These are phyloP conservation scores for Chlamydomonas asymmetrica DNA, from an alignment of 139 green algal genomes.

Conservation along the genomic window DNA sequence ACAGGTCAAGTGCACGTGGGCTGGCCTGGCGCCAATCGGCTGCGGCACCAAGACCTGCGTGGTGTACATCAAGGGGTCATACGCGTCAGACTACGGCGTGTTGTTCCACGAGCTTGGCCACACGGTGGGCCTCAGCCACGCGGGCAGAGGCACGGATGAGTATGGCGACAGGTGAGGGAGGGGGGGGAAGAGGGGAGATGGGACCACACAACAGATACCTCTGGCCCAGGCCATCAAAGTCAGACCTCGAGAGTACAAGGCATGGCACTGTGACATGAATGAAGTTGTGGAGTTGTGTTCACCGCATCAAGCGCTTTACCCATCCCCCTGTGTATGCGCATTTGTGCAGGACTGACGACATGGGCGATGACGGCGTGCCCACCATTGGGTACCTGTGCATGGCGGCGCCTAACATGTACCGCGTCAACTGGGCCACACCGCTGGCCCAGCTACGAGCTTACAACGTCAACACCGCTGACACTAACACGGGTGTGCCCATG, in stretches of 20 bases:
- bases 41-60: constrained; percentile 5
- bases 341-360: constrained; percentile 10
- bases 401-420: constrained; percentile 3
- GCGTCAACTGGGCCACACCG: constrained; percentile 8
- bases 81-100: neutral
- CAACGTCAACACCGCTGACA: neutral
- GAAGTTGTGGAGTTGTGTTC: too few species aligned
- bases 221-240: too few species aligned
- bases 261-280: neutral
- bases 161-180: neutral
- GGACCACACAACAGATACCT: too few species aligned
- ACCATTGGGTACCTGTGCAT: constrained; percentile 21
- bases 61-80: constrained; percentile 19
- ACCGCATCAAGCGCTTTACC: neutral
- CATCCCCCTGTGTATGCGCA: neutral
- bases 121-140: constrained; percentile 27
- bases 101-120: constrained; percentile 28
- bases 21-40: constrained; percentile 11
- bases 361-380: constrained; percentile 1
- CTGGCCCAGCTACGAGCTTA: neutral
- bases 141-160: constrained; percentile 6
- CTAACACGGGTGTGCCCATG: neutral
- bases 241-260: too few species aligned
- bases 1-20: constrained; percentile 16
- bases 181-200: neutral